phyloP scores from a whole-genome alignment of 1,284 basidiomycete species.

The Boletus holoroseus region DNA sequence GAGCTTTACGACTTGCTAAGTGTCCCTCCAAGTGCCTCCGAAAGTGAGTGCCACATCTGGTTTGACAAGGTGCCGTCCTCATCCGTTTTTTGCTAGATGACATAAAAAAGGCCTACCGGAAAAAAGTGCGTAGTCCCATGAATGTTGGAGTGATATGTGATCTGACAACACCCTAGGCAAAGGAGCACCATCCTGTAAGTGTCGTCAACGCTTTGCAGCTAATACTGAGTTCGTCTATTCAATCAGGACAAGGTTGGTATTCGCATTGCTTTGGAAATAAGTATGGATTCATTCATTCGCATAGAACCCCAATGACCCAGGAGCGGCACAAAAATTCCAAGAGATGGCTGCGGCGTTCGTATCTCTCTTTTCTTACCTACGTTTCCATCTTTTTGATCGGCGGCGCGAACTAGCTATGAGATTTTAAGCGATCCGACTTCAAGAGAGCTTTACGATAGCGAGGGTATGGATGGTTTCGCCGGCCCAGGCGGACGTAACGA shows the following conservation, averaged over 20 bases:
- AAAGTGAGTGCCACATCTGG: conserved; percentile 44
- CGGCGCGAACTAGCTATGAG: conserved; percentile 60
- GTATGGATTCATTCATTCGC: conserved; percentile 1
- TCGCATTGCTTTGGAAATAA: neutral
- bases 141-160: conserved; percentile 12
- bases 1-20: conserved; percentile 79
- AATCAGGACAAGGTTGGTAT: conserved; percentile 58
- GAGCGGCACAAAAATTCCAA: conserved; percentile 77
- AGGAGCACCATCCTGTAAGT: conserved; percentile 85
- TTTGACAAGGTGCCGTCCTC: conserved; percentile 10
- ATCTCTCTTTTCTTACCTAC: conserved; percentile 1
- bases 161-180: conserved; percentile 54
- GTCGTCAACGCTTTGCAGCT: neutral
- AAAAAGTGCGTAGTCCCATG: conserved; percentile 55
- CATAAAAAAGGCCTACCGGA: conserved; percentile 90
- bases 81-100: conserved; percentile 48
- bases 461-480: conserved; percentile 66
- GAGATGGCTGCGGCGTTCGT: conserved; percentile 82
- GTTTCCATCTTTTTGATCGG: conserved; percentile 5
- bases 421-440: conserved; percentile 75
- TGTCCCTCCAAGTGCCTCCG: conserved; percentile 60
- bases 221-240: conserved; percentile 7
- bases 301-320: conserved; percentile 75
- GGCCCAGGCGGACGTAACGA: conserved; percentile 42
- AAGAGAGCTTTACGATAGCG: conserved; percentile 76